Evolutionary conservation across 257 asterid genomes (phyloP).

Genomic region (Fraxinus quadrangulata): DNA sequence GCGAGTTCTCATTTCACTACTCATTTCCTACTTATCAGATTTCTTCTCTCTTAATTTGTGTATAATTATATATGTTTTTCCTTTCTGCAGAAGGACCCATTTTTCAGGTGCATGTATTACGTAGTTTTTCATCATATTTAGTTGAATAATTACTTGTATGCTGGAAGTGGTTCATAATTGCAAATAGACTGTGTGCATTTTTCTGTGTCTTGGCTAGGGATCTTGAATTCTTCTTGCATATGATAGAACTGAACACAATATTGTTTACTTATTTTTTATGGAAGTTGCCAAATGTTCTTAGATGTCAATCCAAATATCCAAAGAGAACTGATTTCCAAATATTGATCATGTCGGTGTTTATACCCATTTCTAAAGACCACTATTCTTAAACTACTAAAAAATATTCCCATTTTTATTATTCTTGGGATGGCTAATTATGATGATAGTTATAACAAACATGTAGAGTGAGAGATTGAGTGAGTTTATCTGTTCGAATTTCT

Average conservation of each 20-base stretch:
- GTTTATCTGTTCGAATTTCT: background rate
- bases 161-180: background rate
- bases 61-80: background rate
- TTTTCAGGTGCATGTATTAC: constrained; percentile 9
- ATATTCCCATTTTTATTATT: background rate
- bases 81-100: background rate
- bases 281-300: constrained; percentile 5
- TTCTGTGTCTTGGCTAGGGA: background rate
- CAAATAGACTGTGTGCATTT: background rate
- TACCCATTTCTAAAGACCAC: background rate
- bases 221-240: background rate
- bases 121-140: background rate
- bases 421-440: background rate
- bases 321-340: too few relatives aligned
- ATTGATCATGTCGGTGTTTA: background rate
- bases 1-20: constrained; percentile 39
- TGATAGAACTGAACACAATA: background rate
- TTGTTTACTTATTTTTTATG: background rate
- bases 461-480: background rate
- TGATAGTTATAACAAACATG: background rate
- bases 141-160: background rate
- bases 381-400: background rate
- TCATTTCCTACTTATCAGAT: constrained; percentile 3
- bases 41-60: background rate
- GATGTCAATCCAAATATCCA: background rate